phyloP scores from a whole-genome alignment of 306 rosid species.

The Gillenia trifoliata region DNA sequence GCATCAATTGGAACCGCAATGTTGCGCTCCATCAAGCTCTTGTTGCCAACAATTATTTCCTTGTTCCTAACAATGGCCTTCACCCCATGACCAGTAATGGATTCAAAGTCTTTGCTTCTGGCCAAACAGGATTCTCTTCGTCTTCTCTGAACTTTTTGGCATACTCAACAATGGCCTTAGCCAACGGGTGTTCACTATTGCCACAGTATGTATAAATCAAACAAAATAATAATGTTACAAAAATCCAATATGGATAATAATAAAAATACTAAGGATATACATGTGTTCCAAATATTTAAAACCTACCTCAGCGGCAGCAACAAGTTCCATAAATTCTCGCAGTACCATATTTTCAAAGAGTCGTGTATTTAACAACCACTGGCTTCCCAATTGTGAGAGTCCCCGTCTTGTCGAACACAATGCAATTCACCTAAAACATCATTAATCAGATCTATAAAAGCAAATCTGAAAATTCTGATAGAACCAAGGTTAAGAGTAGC shows the following conservation, averaged over 20 bases:
- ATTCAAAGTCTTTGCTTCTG: slow-evolving; percentile 47
- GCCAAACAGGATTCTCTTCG: slow-evolving; percentile 47
- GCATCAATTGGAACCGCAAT: slow-evolving; percentile 39
- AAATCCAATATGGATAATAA: background rate
- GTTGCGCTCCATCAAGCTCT: slow-evolving; percentile 46
- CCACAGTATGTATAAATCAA: slow-evolving; percentile 32
- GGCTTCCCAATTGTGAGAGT: slow-evolving; percentile 76
- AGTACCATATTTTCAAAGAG: slow-evolving; percentile 40
- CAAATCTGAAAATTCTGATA: background rate
- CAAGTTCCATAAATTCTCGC: slow-evolving; percentile 43
- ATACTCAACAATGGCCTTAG: slow-evolving; percentile 63
- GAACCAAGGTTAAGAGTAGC: background rate
- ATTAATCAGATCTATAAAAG: background rate
- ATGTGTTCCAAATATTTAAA: background rate
- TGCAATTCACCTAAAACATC: slow-evolving; percentile 51
- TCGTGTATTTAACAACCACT: slow-evolving; percentile 48
- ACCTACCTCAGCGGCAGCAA: slow-evolving; percentile 62
- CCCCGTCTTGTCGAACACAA: slow-evolving; percentile 74
- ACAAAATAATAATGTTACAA: background rate
- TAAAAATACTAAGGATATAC: background rate
- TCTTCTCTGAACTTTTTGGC: slow-evolving; percentile 49
- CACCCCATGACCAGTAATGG: slow-evolving; percentile 64
- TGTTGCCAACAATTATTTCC: slow-evolving; percentile 60
- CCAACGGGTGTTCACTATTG: slow-evolving; percentile 79
- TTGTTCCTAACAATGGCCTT: slow-evolving; percentile 47